Percentiles rank a stretch among this genome's conserved stretches.
phyloP scores from a whole-genome alignment of 2,329 filamentous ascomycete genomes.

The Talaromyces pinophilus region DNA sequence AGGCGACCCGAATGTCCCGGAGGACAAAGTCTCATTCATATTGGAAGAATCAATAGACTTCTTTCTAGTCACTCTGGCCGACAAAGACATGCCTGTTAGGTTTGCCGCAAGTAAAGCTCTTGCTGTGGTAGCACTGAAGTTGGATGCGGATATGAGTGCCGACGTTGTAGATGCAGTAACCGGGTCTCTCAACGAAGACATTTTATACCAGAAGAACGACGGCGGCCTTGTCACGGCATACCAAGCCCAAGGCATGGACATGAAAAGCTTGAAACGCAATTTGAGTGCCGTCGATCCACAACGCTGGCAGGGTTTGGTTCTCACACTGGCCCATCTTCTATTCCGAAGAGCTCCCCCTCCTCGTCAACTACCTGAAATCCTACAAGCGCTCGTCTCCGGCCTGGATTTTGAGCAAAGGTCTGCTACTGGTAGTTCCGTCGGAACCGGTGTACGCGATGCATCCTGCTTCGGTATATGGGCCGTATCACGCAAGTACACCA shows the following conservation, averaged over 20 bases:
- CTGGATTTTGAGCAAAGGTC: slow-evolving; percentile 87
- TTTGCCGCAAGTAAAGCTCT: slow-evolving; percentile 90
- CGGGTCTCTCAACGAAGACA: slow-evolving; percentile 63
- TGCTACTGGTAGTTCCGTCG: slow-evolving; percentile 78
- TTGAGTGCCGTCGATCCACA: slow-evolving; percentile 75
- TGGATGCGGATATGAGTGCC: slow-evolving; percentile 76
- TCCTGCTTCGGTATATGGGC: slow-evolving; percentile 97
- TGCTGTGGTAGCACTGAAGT: slow-evolving; percentile 78
- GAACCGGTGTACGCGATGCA: slow-evolving; percentile 89
- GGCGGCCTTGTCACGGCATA: slow-evolving; percentile 42
- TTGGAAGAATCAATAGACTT: slow-evolving; percentile 81
- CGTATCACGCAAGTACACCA: slow-evolving; percentile 81
- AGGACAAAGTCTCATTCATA: slow-evolving; percentile 51
- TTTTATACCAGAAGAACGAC: slow-evolving; percentile 56
- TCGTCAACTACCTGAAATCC: slow-evolving; percentile 68
- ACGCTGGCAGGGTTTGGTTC: slow-evolving; percentile 88
- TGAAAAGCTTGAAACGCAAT: slow-evolving; percentile 53
- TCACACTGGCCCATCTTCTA: slow-evolving; percentile 82
- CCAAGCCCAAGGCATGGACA: slow-evolving; percentile 34
- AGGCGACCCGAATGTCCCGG: slow-evolving; percentile 30
- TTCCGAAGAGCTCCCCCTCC: slow-evolving; percentile 80
- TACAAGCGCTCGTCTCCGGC: slow-evolving; percentile 75
- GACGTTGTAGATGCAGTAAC: slow-evolving; percentile 88
- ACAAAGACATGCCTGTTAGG: slow-evolving; percentile 88
- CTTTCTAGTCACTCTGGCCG: slow-evolving; percentile 73